Evolutionary conservation across 495 filamentous ascomycete genomes (phyloP).

Genomic region (Parachaetomium inaequale): DNA sequence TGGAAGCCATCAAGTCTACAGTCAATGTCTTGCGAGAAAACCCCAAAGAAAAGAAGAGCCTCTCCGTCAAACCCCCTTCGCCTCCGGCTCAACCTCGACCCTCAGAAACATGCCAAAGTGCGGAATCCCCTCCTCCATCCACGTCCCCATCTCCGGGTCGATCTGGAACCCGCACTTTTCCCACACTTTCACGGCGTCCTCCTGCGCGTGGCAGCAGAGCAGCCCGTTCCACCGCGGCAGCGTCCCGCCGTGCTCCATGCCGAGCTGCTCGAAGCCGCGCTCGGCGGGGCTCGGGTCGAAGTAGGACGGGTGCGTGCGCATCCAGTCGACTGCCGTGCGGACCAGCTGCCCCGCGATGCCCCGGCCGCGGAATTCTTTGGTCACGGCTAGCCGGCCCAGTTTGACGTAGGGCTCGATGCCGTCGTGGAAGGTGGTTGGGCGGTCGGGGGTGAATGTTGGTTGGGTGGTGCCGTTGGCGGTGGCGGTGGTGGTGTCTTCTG

Average conservation of each 20-base stretch:
- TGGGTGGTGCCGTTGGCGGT: constrained; percentile 3
- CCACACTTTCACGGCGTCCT: constrained; percentile 58
- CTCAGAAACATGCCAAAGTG: constrained; percentile 76
- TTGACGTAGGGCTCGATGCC: constrained; percentile 70
- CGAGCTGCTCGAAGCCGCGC: constrained; percentile 42
- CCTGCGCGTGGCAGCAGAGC: constrained; percentile 71
- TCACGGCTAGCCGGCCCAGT: constrained; percentile 69
- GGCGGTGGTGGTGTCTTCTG: constrained; percentile 5
- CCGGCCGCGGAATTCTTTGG: constrained; percentile 57
- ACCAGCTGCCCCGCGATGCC: constrained; percentile 63
- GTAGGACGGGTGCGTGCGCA: constrained; percentile 48
- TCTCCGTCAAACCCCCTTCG: not conserved
- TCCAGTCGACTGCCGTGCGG: constrained; percentile 60
- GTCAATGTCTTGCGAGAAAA: not conserved
- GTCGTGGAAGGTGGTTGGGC: constrained; percentile 48
- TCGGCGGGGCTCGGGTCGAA: constrained; percentile 48
- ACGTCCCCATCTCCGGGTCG: constrained; percentile 68
- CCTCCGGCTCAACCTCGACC: constrained; percentile 22
- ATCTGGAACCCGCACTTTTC: constrained; percentile 61
- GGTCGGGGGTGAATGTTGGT: constrained; percentile 37
- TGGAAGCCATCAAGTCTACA: not conserved
- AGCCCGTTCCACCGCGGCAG: constrained; percentile 62
- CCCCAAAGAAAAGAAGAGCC: not conserved
- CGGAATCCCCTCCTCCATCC: constrained; percentile 79
- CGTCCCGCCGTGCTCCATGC: constrained; percentile 26